phyloP scores from a whole-genome alignment of 2,329 filamentous ascomycete species.

The Ceratocystis ficicola region DNA sequence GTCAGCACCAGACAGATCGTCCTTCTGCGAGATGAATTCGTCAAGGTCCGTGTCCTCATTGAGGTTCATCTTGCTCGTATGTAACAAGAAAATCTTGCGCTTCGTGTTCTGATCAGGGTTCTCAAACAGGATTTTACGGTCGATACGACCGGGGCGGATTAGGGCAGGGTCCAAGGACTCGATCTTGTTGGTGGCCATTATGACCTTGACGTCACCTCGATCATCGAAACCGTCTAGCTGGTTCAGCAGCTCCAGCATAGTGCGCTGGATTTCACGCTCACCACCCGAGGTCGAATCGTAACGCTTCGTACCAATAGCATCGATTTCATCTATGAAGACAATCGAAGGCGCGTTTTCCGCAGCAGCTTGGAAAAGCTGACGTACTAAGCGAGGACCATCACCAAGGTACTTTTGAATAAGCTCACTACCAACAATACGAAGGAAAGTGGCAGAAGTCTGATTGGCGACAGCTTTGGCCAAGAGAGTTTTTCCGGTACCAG shows the following conservation, averaged over 20 bases:
- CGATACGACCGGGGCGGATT: conserved; percentile 93
- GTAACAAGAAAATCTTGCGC: conserved; percentile 95
- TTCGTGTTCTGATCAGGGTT: conserved; percentile 70
- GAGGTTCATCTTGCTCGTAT: conserved; percentile 97
- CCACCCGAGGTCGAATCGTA: conserved; percentile 96
- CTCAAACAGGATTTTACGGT: conserved; percentile 81
- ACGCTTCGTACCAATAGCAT: conserved; percentile 96
- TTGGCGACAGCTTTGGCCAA: conserved; percentile 96
- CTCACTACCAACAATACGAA: conserved; percentile 93
- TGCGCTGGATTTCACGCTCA: conserved; percentile 93
- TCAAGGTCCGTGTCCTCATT: conserved; percentile 95
- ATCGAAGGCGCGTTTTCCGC: conserved; percentile 94
- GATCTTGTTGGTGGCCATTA: conserved; percentile 99
- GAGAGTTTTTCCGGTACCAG: conserved; percentile 91
- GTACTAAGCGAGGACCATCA: conserved; percentile 85
- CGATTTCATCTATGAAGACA: conserved; percentile 98
- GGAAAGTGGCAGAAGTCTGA: conserved; percentile 95
- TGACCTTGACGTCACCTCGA: conserved; percentile 95
- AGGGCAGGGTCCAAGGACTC: conserved; percentile 91
- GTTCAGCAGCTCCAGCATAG: conserved; percentile 96
- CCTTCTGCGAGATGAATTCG: conserved; percentile 97
- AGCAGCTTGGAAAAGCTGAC: conserved; percentile 91
- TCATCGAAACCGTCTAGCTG: conserved; percentile 98
- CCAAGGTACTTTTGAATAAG: conserved; percentile 98
- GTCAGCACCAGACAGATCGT: conserved; percentile 90